Percentiles rank a stretch among this genome's conserved stretches.
These are phyloP conservation scores for Pisolithus marmoratus DNA, from an alignment of 768 basidiomycete species.

Conservation along the genomic window DNA sequence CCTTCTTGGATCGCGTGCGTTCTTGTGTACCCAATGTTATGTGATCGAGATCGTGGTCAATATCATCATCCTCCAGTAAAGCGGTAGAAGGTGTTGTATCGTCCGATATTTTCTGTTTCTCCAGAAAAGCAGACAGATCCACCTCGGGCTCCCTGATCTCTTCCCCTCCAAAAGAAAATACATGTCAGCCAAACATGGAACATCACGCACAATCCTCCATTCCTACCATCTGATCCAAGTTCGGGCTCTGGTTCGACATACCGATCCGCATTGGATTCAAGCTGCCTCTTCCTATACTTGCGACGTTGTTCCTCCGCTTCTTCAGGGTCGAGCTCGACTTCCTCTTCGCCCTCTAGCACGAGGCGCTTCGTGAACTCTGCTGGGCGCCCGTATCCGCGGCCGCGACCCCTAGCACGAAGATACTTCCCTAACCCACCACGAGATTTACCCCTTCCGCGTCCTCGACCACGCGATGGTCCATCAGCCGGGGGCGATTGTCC, in stretches of 20 bases:
- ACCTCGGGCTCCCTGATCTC: slow-evolving; percentile 64
- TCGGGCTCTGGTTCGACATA: slow-evolving; percentile 68
- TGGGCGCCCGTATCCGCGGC: slow-evolving; percentile 53
- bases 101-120: slow-evolving; percentile 47
- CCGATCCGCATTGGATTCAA: slow-evolving; percentile 69
- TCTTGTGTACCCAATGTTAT: slow-evolving; percentile 30
- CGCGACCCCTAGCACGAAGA: slow-evolving; percentile 63
- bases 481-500: slow-evolving; percentile 5
- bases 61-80: background rate
- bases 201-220: slow-evolving; percentile 7
- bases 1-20: slow-evolving; percentile 43
- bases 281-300: slow-evolving; percentile 52
- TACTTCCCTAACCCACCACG: slow-evolving; percentile 72
- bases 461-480: slow-evolving; percentile 28
- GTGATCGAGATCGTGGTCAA: background rate
- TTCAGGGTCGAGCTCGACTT: slow-evolving; percentile 35
- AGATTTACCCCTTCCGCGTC: slow-evolving; percentile 49
- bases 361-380: slow-evolving; percentile 62
- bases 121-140: slow-evolving; percentile 58
- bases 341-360: slow-evolving; percentile 53
- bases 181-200: background rate
- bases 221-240: slow-evolving; percentile 61
- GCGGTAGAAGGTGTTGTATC: background rate
- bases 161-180: slow-evolving; percentile 38
- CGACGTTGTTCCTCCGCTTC: slow-evolving; percentile 40